These are phyloP conservation scores for Lasiodiplodia citricola DNA, from an alignment of 2,329 filamentous ascomycete species.

Conservation along the genomic window DNA sequence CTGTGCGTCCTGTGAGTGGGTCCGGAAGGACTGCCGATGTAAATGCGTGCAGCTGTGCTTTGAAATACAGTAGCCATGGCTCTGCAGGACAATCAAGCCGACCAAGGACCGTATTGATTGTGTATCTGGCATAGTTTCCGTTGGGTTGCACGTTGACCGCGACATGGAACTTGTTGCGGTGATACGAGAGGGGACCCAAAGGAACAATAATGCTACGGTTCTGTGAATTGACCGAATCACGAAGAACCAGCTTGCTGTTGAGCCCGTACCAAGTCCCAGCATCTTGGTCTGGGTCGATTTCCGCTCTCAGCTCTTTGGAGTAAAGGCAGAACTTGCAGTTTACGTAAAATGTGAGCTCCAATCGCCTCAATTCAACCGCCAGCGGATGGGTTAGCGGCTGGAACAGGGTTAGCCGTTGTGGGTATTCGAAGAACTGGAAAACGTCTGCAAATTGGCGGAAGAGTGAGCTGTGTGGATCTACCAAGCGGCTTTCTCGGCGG, in stretches of 20 bases:
- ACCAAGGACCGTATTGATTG: constrained; percentile 60
- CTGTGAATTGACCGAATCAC: constrained; percentile 46
- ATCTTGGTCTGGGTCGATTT: constrained; percentile 60
- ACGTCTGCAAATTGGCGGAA: constrained; percentile 49
- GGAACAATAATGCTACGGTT: constrained; percentile 62
- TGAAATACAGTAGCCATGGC: constrained; percentile 59
- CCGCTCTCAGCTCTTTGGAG: constrained; percentile 56
- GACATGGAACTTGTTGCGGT: constrained; percentile 50
- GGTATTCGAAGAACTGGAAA: constrained; percentile 58
- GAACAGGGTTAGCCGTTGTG: constrained; percentile 51
- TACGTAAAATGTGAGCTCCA: constrained; percentile 62
- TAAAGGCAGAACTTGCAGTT: constrained; percentile 50
- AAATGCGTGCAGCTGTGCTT: constrained; percentile 64
- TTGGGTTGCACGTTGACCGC: constrained; percentile 44
- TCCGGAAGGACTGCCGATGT: constrained; percentile 66
- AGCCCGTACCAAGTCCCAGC: constrained; percentile 66
- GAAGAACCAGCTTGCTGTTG: constrained; percentile 62
- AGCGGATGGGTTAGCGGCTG: constrained; percentile 44
- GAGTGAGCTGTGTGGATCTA: constrained; percentile 56
- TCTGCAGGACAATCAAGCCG: constrained; percentile 64
- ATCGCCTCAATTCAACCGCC: constrained; percentile 56
- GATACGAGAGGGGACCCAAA: constrained; percentile 45
- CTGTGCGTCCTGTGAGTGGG: constrained; percentile 62
- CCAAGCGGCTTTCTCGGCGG: constrained; percentile 42
- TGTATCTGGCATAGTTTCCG: constrained; percentile 56